Percentiles rank a stretch among this genome's conserved stretches.
Evolutionary conservation across 2,329 filamentous ascomycete genomes (phyloP).

Genomic region (Daldinia eschscholtzii): DNA sequence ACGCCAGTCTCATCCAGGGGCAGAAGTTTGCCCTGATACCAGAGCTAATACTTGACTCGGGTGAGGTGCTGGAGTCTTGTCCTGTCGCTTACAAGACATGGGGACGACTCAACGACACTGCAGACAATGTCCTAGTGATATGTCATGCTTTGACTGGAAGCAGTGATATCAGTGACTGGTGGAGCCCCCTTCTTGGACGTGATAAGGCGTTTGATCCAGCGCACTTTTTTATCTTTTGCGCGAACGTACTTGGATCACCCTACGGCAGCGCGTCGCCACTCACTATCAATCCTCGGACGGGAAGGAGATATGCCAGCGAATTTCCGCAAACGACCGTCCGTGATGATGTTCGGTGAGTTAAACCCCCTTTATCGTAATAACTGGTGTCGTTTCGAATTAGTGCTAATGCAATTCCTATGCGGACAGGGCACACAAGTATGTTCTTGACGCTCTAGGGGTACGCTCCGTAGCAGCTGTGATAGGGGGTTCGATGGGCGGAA

Average conservation of each 20-base stretch:
- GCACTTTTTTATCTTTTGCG: constrained; percentile 66
- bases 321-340: constrained; percentile 76
- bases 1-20: constrained; percentile 46
- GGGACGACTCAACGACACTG: constrained; percentile 48
- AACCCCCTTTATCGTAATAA: not conserved
- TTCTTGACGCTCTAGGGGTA: constrained; percentile 67
- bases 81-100: constrained; percentile 54
- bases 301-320: constrained; percentile 55
- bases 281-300: constrained; percentile 43
- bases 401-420: constrained; percentile 22
- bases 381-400: not conserved
- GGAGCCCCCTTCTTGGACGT: constrained; percentile 65
- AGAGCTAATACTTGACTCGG: constrained; percentile 49
- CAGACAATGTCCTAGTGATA: constrained; percentile 62
- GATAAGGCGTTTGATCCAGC: constrained; percentile 67
- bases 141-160: constrained; percentile 64
- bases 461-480: constrained; percentile 66
- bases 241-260: constrained; percentile 67
- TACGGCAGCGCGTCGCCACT: constrained; percentile 68
- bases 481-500: constrained; percentile 70
- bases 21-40: constrained; percentile 49
- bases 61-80: constrained; percentile 45
- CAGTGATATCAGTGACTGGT: constrained; percentile 68
- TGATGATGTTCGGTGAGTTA: constrained; percentile 68
- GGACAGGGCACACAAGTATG: constrained; percentile 61